These are phyloP conservation scores for Penicillium arizonense DNA, from an alignment of 495 filamentous ascomycete species.

Conservation along the genomic window DNA sequence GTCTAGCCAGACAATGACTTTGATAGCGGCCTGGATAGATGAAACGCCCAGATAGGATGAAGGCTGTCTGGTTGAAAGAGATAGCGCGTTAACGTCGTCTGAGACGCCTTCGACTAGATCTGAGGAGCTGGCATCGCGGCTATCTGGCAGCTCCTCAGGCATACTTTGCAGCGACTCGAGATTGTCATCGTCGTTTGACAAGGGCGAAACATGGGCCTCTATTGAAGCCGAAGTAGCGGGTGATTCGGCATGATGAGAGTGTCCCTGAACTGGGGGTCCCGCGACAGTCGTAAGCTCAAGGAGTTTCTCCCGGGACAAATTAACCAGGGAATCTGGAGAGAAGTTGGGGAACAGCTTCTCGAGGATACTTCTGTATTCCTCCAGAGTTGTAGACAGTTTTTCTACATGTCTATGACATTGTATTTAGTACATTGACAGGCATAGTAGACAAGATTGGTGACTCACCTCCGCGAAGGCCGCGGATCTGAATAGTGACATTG, in stretches of 20 bases:
- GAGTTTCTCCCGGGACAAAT: conserved; percentile 49
- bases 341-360: conserved; percentile 38
- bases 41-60: conserved; percentile 81
- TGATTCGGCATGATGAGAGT: conserved; percentile 33
- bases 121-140: conserved; percentile 16
- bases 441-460: neutral
- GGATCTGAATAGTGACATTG: conserved; percentile 44
- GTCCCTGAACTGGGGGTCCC: conserved; percentile 7
- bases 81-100: conserved; percentile 79
- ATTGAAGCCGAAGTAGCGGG: conserved; percentile 37
- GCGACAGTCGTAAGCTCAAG: conserved; percentile 36
- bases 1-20: conserved; percentile 76
- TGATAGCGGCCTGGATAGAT: conserved; percentile 75
- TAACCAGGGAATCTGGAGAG: conserved; percentile 37
- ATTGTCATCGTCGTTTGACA: conserved; percentile 40
- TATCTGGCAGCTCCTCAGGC: conserved; percentile 35
- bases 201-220: conserved; percentile 41
- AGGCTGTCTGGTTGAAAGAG: conserved; percentile 66
- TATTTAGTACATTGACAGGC: neutral
- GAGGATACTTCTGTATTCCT: conserved; percentile 38
- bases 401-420: conserved; percentile 37
- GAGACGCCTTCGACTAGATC: conserved; percentile 66
- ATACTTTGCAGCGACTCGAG: conserved; percentile 43
- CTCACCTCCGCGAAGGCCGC: conserved; percentile 38
- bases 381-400: conserved; percentile 39